These are phyloP conservation scores for Spinacia oleracea DNA, from an alignment of 179 eudicot genomes.

Conservation along the genomic window DNA sequence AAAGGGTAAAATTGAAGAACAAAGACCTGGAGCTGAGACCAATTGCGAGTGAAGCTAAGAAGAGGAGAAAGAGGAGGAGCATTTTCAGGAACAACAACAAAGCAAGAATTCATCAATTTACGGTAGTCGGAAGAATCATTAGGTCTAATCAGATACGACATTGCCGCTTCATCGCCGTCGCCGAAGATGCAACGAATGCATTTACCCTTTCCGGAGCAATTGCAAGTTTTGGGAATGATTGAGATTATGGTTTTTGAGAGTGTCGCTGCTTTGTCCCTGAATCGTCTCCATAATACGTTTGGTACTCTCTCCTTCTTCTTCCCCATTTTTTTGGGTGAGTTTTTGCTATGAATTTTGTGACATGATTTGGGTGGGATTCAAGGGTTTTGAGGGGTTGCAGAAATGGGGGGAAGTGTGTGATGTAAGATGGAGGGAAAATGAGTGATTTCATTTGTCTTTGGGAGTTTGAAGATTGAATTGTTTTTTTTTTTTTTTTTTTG, in stretches of 20 bases:
- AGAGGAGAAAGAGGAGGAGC: constrained; percentile 54
- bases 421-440: neutral
- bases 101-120: constrained; percentile 48
- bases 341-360: neutral
- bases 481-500: no score
- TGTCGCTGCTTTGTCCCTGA: constrained; percentile 44
- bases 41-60: constrained; percentile 32
- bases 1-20: neutral
- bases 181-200: constrained; percentile 45
- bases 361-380: neutral
- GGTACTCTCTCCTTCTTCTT: constrained; percentile 54
- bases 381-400: neutral
- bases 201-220: constrained; percentile 39
- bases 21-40: constrained; percentile 66
- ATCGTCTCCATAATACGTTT: constrained; percentile 60
- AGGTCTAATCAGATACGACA: constrained; percentile 45
- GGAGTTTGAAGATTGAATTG: neutral
- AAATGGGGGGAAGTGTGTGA: neutral
- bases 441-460: neutral
- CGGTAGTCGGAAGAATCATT: constrained; percentile 54
- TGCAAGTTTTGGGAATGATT: constrained; percentile 41
- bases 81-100: constrained; percentile 52
- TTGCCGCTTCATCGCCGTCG: constrained; percentile 27
- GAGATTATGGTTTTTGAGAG: constrained; percentile 57
- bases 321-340: constrained; percentile 17